Evolutionary conservation across 169 alveolate species (phyloP).

Genomic region (Eimeria maxima): DNA sequence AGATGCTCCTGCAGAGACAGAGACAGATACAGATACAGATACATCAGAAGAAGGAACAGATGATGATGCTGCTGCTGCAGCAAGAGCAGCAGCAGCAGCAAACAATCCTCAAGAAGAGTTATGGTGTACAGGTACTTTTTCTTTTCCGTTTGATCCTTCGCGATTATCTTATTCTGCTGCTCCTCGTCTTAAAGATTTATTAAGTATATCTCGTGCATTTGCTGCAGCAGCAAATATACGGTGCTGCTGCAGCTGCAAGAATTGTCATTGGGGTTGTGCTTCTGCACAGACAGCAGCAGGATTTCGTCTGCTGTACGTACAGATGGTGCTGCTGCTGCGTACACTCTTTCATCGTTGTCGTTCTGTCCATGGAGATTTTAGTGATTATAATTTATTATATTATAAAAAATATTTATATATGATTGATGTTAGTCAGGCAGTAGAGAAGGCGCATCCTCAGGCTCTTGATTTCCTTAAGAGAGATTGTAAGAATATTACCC

Average conservation of each 20-base stretch:
- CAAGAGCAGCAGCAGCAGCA: background rate
- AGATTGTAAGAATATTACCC: slow-evolving; percentile 97
- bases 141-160: slow-evolving; percentile 5
- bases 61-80: background rate
- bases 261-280: background rate
- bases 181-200: slow-evolving; percentile 68
- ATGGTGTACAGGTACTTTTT: slow-evolving; percentile 34
- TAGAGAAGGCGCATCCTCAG: slow-evolving; percentile 99
- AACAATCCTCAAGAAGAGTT: slow-evolving; percentile 16
- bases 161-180: slow-evolving; percentile 21
- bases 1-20: background rate
- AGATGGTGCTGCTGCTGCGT: slow-evolving; percentile 78
- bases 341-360: slow-evolving; percentile 90
- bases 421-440: slow-evolving; percentile 99
- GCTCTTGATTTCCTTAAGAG: slow-evolving; percentile 98
- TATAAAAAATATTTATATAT: slow-evolving; percentile 93
- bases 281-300: slow-evolving; percentile 48
- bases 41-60: background rate
- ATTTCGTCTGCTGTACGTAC: slow-evolving; percentile 45
- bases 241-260: slow-evolving; percentile 72
- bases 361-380: slow-evolving; percentile 99
- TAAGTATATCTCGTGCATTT: background rate
- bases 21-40: background rate
- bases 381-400: slow-evolving; percentile 97
- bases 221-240: slow-evolving; percentile 37